Evolutionary conservation across 495 filamentous ascomycete species (phyloP).

Genomic region (Penicillium pancosmium): DNA sequence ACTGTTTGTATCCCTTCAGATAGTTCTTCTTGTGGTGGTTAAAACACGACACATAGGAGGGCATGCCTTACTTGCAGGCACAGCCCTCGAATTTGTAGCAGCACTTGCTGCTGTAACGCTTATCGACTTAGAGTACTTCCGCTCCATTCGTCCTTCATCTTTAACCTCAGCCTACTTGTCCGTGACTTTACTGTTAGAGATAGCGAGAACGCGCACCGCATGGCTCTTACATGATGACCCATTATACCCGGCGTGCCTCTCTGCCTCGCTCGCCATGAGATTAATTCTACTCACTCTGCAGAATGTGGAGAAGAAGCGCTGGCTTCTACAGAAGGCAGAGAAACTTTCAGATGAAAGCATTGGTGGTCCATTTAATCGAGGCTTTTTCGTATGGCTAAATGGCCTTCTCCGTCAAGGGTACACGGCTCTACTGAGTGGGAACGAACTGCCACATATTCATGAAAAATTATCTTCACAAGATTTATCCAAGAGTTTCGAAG

Average conservation of each 20-base stretch:
- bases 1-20: slow-evolving; percentile 35
- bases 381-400: slow-evolving; percentile 57
- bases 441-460: slow-evolving; percentile 43
- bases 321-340: slow-evolving; percentile 27
- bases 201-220: slow-evolving; percentile 49
- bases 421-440: slow-evolving; percentile 32
- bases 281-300: slow-evolving; percentile 45
- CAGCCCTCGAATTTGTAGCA: slow-evolving; percentile 33
- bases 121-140: slow-evolving; percentile 46
- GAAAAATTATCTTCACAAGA: slow-evolving; percentile 28
- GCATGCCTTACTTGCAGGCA: slow-evolving; percentile 39
- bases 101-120: slow-evolving; percentile 43
- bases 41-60: slow-evolving; percentile 30
- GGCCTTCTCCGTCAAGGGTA: slow-evolving; percentile 45
- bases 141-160: slow-evolving; percentile 50
- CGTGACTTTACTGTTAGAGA: slow-evolving; percentile 53
- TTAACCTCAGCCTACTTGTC: slow-evolving; percentile 56
- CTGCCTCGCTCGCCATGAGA: slow-evolving; percentile 43
- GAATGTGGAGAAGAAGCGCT: slow-evolving; percentile 44
- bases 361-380: slow-evolving; percentile 46
- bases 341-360: slow-evolving; percentile 51
- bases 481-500: slow-evolving; percentile 7
- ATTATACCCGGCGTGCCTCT: slow-evolving; percentile 39
- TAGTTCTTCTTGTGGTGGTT: slow-evolving; percentile 41
- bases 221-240: slow-evolving; percentile 36